Evolutionary conservation across 208 protist species (phyloP), one percentile per base, ranked within the genome.

Genomic region (Trypanosoma cruzi): DNA sequence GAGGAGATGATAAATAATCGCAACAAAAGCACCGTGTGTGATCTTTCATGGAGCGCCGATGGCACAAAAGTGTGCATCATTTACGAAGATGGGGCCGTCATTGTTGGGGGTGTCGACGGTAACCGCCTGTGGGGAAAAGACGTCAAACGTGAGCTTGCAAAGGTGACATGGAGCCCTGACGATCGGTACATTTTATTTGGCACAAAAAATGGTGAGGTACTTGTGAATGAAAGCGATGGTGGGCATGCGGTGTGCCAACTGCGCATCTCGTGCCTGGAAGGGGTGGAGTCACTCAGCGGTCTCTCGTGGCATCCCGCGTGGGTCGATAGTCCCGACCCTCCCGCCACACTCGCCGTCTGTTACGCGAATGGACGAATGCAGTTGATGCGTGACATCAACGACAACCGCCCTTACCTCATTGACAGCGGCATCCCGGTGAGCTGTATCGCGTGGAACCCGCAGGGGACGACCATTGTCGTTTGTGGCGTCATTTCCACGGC

Each of bases 1-100:
- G 98, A 99, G 85, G 97, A 99, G 79, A 99, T 99, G 98, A 96
- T 99, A 32, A 99, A 99, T 81, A 98, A 98, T 79, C 79, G 98
- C 36, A 97, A 98, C 75, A 94, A 97, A 66, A 92, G 82, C 61
- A 86, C 89, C 31, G 98, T 99, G 22, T 71, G 83, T 14, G 96
- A 98, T 68, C 87, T 99, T 66, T 60, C 81, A 50, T 99, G 98
- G 97, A 98, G 85, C 56, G 46, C 77, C 4, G 84, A 98, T 24
- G 97, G 98, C 11, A 89, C 96, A 58, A 94, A 96, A 54, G 98
- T 99, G 46, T 99, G 97, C 82, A 99, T 99, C 67, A 86, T 93
- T 26, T 99, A 99, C 81, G 96, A 97, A 57, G 98, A 99, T 71
- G 97, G 97, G 42, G 93, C 92, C 13, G 94, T 99, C 13, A 98